Evolutionary conservation across 2,329 filamentous ascomycete species (phyloP).

Genomic region (Exophiala spinifera): DNA sequence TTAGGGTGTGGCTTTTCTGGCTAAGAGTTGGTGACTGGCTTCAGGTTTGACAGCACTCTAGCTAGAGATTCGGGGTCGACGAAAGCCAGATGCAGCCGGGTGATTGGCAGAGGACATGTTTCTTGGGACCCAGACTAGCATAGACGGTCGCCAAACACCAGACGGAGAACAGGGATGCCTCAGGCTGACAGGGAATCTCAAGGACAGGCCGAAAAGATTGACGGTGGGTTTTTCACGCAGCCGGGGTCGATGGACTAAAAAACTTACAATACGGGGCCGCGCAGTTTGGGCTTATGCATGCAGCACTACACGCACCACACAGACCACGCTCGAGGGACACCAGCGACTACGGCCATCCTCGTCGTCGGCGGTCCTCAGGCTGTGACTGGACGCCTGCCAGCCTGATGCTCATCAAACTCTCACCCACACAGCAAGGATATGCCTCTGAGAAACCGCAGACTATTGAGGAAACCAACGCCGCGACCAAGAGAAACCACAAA

Average conservation of each 20-base stretch:
- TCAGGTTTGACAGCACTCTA: neutral
- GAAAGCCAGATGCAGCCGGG: constrained; percentile 2
- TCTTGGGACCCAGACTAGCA: too few species aligned
- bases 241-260: too few species aligned
- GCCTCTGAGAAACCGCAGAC: neutral
- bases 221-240: neutral
- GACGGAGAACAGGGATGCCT: neutral
- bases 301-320: too few species aligned
- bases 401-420: neutral
- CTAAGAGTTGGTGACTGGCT: constrained; percentile 10
- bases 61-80: neutral
- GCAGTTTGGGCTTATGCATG: neutral
- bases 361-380: neutral
- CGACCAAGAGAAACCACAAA: neutral
- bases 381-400: neutral
- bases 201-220: constrained; percentile 1
- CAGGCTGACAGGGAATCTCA: too few species aligned
- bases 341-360: too few species aligned
- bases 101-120: neutral
- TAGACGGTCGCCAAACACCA: constrained; percentile 1
- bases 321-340: too few species aligned
- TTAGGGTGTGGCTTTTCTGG: constrained; percentile 12
- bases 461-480: neutral
- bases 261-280: constrained; percentile 1
- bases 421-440: neutral